These are phyloP conservation scores for Leccinum variabile DNA, from an alignment of 1,284 basidiomycete species.

Conservation along the genomic window DNA sequence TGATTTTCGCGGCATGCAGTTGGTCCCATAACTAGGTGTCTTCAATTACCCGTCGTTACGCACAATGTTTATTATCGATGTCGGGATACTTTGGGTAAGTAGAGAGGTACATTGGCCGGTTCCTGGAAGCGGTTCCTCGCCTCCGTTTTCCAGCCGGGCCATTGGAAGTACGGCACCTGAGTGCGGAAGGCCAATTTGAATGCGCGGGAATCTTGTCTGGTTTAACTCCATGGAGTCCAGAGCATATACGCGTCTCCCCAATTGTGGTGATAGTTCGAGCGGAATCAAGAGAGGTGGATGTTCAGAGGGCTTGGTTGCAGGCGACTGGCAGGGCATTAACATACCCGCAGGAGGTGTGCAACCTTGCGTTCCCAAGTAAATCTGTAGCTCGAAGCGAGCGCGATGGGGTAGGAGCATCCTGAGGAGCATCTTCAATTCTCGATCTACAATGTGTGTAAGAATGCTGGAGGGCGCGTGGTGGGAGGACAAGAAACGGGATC, in stretches of 20 bases:
- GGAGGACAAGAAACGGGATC: conserved; percentile 18
- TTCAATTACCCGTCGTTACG: not conserved
- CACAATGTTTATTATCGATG: not conserved
- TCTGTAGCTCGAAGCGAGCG: not conserved
- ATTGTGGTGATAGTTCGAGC: not conserved
- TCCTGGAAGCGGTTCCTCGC: conserved; percentile 27
- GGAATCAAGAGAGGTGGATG: not conserved
- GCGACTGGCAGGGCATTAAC: not conserved
- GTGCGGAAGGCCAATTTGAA: conserved; percentile 57
- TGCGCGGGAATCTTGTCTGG: conserved; percentile 41
- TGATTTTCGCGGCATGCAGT: conserved; percentile 23
- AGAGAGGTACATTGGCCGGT: conserved; percentile 21
- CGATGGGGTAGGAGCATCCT: not conserved
- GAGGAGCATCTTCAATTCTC: conserved; percentile 7
- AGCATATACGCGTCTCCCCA: not conserved
- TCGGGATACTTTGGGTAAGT: not conserved
- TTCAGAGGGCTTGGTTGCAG: not conserved
- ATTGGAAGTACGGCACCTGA: conserved; percentile 49
- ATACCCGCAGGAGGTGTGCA: not conserved
- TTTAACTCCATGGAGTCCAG: not conserved
- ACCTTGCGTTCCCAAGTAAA: not conserved
- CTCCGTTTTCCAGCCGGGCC: conserved; percentile 50
- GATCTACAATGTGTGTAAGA: conserved; percentile 21
- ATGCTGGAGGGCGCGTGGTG: conserved; percentile 22
- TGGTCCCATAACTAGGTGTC: not conserved